These are phyloP conservation scores for Monotropa hypopitys DNA, from an alignment of 179 eudicot genomes.

Conservation along the genomic window DNA sequence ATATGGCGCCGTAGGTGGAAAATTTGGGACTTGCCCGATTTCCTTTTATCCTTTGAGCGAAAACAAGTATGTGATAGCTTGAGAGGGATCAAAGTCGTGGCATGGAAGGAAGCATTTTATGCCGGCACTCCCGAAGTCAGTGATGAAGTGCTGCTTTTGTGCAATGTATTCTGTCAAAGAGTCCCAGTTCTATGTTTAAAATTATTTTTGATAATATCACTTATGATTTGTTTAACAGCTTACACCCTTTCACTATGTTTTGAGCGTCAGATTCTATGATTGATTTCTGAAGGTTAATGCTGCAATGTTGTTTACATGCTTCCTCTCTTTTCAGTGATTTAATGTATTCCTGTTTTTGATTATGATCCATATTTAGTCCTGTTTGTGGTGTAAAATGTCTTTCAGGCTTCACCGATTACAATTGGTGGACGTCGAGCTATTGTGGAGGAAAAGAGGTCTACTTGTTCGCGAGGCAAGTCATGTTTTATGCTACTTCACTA, in stretches of 20 bases:
- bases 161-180: background rate
- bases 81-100: background rate
- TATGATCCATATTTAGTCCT: background rate
- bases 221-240: background rate
- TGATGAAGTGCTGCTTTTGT: background rate
- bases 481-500: background rate
- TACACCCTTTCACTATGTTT: background rate
- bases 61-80: background rate
- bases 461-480: constrained; percentile 58
- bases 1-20: too few species aligned
- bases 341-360: background rate
- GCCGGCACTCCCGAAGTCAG: background rate
- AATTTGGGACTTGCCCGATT: background rate
- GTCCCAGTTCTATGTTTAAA: too few species aligned
- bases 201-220: too few species aligned
- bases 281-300: background rate
- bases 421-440: constrained; percentile 54
- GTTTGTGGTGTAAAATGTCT: background rate
- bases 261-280: background rate
- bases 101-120: background rate
- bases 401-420: constrained; percentile 60
- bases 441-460: constrained; percentile 75
- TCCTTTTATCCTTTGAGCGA: background rate
- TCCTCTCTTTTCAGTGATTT: background rate
- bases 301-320: background rate